phyloP scores from a whole-genome alignment of 1,139 yeast species.

The Tardiomyces depauwii region DNA sequence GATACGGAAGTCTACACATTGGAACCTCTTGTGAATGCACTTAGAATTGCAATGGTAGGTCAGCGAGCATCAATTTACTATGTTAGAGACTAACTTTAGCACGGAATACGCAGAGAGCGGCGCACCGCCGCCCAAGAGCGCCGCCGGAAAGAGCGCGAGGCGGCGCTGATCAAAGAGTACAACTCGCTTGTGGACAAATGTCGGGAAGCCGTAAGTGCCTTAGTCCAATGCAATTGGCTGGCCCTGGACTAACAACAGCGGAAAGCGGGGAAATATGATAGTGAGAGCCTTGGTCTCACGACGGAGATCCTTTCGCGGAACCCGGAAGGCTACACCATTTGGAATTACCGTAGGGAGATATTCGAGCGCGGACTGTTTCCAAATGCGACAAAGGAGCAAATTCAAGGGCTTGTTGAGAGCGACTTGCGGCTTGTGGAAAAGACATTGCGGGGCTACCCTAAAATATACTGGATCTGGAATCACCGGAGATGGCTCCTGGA shows the following conservation, averaged over 20 bases:
- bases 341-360: slow-evolving; percentile 84
- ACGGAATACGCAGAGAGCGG: not conserved
- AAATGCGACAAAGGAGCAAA: slow-evolving; percentile 11
- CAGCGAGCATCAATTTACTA: too few relatives aligned
- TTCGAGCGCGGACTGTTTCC: slow-evolving; percentile 30
- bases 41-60: too few relatives aligned
- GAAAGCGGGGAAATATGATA: not conserved
- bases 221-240: too few relatives aligned
- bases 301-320: slow-evolving; percentile 50
- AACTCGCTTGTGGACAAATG: not conserved
- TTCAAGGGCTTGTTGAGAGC: slow-evolving; percentile 33
- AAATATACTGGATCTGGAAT: slow-evolving; percentile 95
- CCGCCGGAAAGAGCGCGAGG: not conserved
- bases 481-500: slow-evolving; percentile 79
- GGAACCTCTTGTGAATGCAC: too few relatives aligned
- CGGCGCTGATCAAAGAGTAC: not conserved
- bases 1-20: too few relatives aligned
- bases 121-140: not conserved
- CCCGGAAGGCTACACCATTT: slow-evolving; percentile 81
- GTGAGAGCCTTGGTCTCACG: slow-evolving; percentile 39
- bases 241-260: not conserved
- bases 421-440: slow-evolving; percentile 56
- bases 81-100: too few relatives aligned
- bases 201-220: not conserved
- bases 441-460: slow-evolving; percentile 59